Evolutionary conservation across 306 rosid species (phyloP), one percentile per base, ranked within the genome.

Genomic region (Spatholobus suberectus): DNA sequence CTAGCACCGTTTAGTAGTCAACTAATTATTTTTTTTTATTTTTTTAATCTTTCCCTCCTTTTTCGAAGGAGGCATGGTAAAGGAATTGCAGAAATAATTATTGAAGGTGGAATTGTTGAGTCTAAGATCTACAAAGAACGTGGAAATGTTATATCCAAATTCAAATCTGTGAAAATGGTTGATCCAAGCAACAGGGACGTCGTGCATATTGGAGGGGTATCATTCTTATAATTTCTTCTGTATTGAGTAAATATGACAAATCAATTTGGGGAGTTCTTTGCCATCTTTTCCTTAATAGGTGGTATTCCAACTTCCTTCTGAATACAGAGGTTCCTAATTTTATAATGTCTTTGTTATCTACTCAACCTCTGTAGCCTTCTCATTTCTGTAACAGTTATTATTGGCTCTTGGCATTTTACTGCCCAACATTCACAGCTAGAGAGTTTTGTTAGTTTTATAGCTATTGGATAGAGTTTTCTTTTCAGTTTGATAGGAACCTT

Each of bases 111-210:
- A 66, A 75, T 55, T 75, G 73, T 90, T 52, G 97, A 95, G 81
- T 90, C 91, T 71, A 89, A 86, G 77, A 81, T 95, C 46, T 83
- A 84, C 86, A 69, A 89, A 67, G 95, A 87, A 43, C 90, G 83
- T 89, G 92, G 90, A 18, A 80, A 87, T 79, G 66, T 92, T 63
- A 68, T 52, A 59, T 38, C 88, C 68, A 43, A 78, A 61, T 87
- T 93, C 75, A 90, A 90, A 43, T 92, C 96, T 5, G 92, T 73
- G 14, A 82, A 89, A 92, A 75, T 90, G 84, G 77, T 93, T 77
- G 83, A 84, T 86, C 97, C 91, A 49, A 72, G 78, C 72, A 89
- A 80, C 87, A 87, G 38, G 90, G 89, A 85, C 67, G 85, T 92
- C 76, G 49, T 93, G 51, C 90, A 67, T 52, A 40, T 79, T 55